Evolutionary conservation across 768 basidiomycete species (phyloP).

Genomic region (Gymnopilus dilepis): DNA sequence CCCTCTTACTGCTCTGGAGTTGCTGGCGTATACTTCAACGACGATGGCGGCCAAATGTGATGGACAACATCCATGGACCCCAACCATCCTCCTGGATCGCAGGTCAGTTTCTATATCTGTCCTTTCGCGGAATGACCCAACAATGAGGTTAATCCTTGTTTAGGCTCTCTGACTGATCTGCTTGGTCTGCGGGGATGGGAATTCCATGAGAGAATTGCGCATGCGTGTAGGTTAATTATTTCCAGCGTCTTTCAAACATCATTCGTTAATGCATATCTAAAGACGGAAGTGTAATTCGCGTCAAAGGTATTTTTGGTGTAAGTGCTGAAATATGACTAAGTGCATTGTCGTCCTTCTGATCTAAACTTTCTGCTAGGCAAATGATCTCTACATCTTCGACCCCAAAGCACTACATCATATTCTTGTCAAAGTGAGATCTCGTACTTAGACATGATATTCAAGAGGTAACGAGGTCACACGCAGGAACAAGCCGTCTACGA

Average conservation of each 20-base stretch:
- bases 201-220: too few species aligned
- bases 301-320: slow-evolving; percentile 41
- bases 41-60: slow-evolving; percentile 10
- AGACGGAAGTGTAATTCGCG: slow-evolving; percentile 28
- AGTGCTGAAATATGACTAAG: neutral
- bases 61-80: slow-evolving; percentile 47
- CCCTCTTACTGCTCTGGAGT: neutral
- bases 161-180: slow-evolving; percentile 15
- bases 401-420: slow-evolving; percentile 51
- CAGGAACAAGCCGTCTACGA: slow-evolving; percentile 39
- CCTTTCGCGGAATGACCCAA: neutral
- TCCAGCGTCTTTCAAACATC: too few species aligned
- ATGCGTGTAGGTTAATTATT: too few species aligned
- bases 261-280: too few species aligned
- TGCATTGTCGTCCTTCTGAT: neutral
- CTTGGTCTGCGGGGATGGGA: slow-evolving; percentile 1
- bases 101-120: slow-evolving; percentile 27
- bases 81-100: slow-evolving; percentile 35
- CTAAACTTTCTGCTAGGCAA: slow-evolving; percentile 21
- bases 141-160: neutral
- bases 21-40: slow-evolving; percentile 18
- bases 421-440: slow-evolving; percentile 38
- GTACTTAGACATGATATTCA: too few species aligned
- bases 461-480: too few species aligned
- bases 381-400: slow-evolving; percentile 46